Conservation (phyloP, 192 early-diverging fungal species). For the Coemansia sp. region DNA sequence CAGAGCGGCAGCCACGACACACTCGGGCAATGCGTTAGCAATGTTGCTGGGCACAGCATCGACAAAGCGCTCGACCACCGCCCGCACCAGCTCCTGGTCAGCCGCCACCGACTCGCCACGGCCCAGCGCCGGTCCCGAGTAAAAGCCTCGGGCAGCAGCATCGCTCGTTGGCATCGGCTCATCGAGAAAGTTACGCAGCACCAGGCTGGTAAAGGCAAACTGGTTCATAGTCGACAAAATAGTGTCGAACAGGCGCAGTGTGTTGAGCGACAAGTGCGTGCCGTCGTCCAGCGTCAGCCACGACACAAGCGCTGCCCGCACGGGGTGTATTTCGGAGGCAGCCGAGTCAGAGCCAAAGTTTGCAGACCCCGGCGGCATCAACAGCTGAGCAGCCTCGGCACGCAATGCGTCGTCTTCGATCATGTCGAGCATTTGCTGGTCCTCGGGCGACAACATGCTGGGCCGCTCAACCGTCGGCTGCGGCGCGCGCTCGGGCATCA, state of each 20-base stretch:
- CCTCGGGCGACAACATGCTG: constrained; percentile 25
- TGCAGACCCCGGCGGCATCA: constrained; percentile 22
- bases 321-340: neutral
- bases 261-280: constrained; percentile 55
- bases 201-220: constrained; percentile 60
- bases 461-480: neutral
- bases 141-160: neutral
- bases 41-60: constrained; percentile 41
- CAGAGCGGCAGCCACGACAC: constrained; percentile 29
- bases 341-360: neutral
- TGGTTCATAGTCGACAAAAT: constrained; percentile 62
- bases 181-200: constrained; percentile 57
- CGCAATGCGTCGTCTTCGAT: constrained; percentile 51
- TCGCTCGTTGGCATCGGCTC: neutral
- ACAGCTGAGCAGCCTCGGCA: constrained; percentile 38
- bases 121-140: constrained; percentile 35
- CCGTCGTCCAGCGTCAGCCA: constrained; percentile 50
- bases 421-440: constrained; percentile 33
- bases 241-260: constrained; percentile 63
- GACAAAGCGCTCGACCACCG: constrained; percentile 48
- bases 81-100: constrained; percentile 48
- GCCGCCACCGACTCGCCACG: constrained; percentile 31
- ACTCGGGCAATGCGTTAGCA: constrained; percentile 36
- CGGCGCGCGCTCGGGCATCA: constrained; percentile 34
- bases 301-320: constrained; percentile 33